phyloP scores from a whole-genome alignment of 192 early-diverging fungal species.

The Coemansia sp. region DNA sequence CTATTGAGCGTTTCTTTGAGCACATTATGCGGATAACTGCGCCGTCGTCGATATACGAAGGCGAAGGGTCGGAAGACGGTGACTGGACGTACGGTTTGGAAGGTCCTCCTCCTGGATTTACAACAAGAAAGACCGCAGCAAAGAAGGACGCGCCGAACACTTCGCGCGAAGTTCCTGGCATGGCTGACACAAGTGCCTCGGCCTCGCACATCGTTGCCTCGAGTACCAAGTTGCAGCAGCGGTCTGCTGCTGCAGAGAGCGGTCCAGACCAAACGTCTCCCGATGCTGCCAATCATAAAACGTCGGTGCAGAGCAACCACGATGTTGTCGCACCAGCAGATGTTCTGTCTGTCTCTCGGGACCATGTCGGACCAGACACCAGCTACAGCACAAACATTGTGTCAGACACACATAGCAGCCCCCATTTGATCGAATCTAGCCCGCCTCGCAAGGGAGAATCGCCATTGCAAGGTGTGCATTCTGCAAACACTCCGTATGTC shows the following conservation, averaged over 20 bases:
- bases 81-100: slow-evolving; percentile 53
- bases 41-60: slow-evolving; percentile 44
- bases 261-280: not conserved
- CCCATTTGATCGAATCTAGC: not conserved
- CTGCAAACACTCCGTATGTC: not conserved
- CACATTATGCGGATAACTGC: slow-evolving; percentile 48
- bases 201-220: slow-evolving; percentile 18
- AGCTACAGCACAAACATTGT: not conserved
- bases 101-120: slow-evolving; percentile 40
- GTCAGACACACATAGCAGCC: not conserved
- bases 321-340: not conserved
- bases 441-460: not conserved
- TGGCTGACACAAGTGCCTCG: slow-evolving; percentile 39
- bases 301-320: not conserved
- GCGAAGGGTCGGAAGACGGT: slow-evolving; percentile 36
- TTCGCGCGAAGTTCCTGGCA: slow-evolving; percentile 23
- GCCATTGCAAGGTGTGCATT: not conserved
- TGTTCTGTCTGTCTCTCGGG: not conserved
- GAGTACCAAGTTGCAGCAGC: slow-evolving; percentile 8
- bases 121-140: slow-evolving; percentile 11
- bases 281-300: not conserved
- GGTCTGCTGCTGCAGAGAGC: not conserved
- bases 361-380: not conserved
- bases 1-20: slow-evolving; percentile 52
- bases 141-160: slow-evolving; percentile 1